These are phyloP conservation scores for Hygrophila difformis DNA, from an alignment of 257 asterid genomes.

Conservation along the genomic window DNA sequence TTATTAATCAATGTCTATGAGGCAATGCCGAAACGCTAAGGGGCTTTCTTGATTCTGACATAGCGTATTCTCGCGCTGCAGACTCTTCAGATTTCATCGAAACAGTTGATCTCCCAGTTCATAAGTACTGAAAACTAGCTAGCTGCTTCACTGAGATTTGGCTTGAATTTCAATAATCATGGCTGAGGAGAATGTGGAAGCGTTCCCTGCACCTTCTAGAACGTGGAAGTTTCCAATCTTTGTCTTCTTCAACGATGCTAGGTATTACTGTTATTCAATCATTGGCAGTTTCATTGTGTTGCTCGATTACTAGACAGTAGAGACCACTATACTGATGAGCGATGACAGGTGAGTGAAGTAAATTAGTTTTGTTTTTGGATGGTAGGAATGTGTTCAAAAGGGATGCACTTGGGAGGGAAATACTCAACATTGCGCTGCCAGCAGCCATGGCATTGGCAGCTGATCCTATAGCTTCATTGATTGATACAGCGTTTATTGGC, in stretches of 20 bases:
- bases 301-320: too few relatives aligned
- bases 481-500: slow-evolving; percentile 84
- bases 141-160: background rate
- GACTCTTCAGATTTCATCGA: background rate
- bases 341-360: background rate
- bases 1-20: too few relatives aligned
- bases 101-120: slow-evolving; percentile 6
- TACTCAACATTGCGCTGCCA: slow-evolving; percentile 64
- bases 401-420: slow-evolving; percentile 76
- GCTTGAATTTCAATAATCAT: slow-evolving; percentile 16
- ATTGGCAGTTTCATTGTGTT: too few relatives aligned
- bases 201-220: slow-evolving; percentile 9
- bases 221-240: slow-evolving; percentile 51
- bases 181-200: slow-evolving; percentile 39
- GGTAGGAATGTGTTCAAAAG: slow-evolving; percentile 50
- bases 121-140: background rate
- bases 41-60: too few relatives aligned
- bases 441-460: slow-evolving; percentile 97
- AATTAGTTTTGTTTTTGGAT: background rate
- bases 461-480: slow-evolving; percentile 85
- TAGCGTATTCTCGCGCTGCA: too few relatives aligned
- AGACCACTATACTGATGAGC: too few relatives aligned
- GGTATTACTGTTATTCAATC: slow-evolving; percentile 21
- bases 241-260: slow-evolving; percentile 57
- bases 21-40: too few relatives aligned